phyloP scores from a whole-genome alignment of 2,329 filamentous ascomycete genomes.

The Domatiomyces catenatus region DNA sequence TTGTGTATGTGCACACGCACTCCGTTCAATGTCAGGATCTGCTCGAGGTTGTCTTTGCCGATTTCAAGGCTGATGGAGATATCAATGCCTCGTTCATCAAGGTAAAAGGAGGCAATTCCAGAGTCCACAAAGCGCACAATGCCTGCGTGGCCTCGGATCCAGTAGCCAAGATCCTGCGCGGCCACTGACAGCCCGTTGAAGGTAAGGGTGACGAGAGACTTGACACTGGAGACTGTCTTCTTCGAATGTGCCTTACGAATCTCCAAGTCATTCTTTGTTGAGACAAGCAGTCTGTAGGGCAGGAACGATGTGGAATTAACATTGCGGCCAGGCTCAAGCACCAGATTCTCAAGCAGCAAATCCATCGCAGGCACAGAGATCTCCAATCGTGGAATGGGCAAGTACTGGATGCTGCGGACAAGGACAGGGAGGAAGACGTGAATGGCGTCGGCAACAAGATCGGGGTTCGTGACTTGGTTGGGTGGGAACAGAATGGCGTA shows the following conservation, averaged over 20 bases:
- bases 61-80: slow-evolving; percentile 74
- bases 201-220: slow-evolving; percentile 60
- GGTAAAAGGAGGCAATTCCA: slow-evolving; percentile 69
- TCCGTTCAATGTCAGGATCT: slow-evolving; percentile 60
- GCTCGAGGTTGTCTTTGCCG: slow-evolving; percentile 59
- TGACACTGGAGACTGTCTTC: slow-evolving; percentile 49
- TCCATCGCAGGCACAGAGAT: slow-evolving; percentile 70
- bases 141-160: slow-evolving; percentile 64
- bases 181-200: slow-evolving; percentile 69
- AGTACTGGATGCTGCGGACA: slow-evolving; percentile 63
- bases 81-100: slow-evolving; percentile 79
- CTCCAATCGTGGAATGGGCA: slow-evolving; percentile 84
- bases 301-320: slow-evolving; percentile 79
- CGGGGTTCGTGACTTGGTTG: slow-evolving; percentile 48
- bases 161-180: slow-evolving; percentile 80
- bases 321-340: slow-evolving; percentile 73
- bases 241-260: slow-evolving; percentile 60
- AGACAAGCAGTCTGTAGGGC: slow-evolving; percentile 64
- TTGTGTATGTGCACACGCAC: slow-evolving; percentile 77
- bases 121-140: slow-evolving; percentile 62
- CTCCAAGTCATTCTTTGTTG: slow-evolving; percentile 75
- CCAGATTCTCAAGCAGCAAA: slow-evolving; percentile 74
- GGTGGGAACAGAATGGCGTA: slow-evolving; percentile 53
- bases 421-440: slow-evolving; percentile 68
- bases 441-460: slow-evolving; percentile 58